Percentiles rank a stretch among this genome's conserved stretches.
Evolutionary conservation across 2,329 filamentous ascomycete species (phyloP).

Genomic region (Hypoxylon sp.): DNA sequence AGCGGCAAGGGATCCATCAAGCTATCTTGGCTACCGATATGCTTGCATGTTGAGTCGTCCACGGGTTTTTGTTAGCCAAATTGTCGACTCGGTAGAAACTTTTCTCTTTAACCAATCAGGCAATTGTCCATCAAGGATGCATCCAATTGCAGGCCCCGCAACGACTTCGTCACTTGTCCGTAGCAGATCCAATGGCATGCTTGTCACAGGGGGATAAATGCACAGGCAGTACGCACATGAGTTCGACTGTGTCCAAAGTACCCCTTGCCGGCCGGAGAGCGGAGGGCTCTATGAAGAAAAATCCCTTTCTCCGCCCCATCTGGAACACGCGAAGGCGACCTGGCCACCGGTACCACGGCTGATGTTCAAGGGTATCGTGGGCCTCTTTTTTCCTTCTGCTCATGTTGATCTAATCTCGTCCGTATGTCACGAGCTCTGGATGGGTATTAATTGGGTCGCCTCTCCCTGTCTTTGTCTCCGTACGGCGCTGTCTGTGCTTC

Average conservation of each 20-base stretch:
- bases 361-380: constrained; percentile 7
- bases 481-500: too few species aligned
- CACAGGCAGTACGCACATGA: constrained; percentile 33
- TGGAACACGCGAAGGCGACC: constrained; percentile 7
- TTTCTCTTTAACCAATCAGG: constrained; percentile 37
- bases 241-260: constrained; percentile 19
- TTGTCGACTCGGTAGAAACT: constrained; percentile 35
- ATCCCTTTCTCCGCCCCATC: constrained; percentile 19
- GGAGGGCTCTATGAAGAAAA: constrained; percentile 27
- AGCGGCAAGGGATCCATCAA: constrained; percentile 34
- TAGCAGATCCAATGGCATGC: constrained; percentile 33
- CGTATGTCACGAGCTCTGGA: not conserved
- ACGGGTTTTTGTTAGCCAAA: constrained; percentile 35
- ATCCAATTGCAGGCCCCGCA: constrained; percentile 32
- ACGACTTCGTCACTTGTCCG: constrained; percentile 33
- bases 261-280: constrained; percentile 30
- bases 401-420: constrained; percentile 2
- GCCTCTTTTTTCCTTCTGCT: constrained; percentile 10
- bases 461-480: too few species aligned
- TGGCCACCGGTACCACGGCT: constrained; percentile 24
- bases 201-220: constrained; percentile 37
- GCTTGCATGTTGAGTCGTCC: constrained; percentile 34
- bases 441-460: not conserved
- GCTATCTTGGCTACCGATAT: constrained; percentile 33
- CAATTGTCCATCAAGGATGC: constrained; percentile 30